Conservation (phyloP, 179 eudicot species). For the Beta corolliflora region DNA sequence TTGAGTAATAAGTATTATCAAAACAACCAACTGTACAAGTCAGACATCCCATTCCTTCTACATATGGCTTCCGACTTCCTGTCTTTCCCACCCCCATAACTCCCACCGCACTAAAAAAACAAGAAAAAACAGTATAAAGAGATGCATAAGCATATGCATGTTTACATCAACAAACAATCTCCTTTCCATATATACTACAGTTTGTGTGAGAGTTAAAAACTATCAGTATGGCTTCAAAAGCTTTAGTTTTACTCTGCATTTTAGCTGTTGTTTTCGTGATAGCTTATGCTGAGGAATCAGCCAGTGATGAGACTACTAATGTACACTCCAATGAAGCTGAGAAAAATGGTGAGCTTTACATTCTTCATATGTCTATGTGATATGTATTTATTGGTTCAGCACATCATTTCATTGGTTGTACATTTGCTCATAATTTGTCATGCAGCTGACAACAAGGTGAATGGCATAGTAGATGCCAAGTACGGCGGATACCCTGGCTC, state of each 20-base stretch:
- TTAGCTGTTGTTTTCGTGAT: background rate
- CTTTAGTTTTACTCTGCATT: background rate
- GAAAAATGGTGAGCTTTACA: background rate
- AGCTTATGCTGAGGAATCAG: background rate
- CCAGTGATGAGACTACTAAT: background rate
- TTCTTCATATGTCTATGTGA: background rate
- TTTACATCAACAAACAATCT: background rate
- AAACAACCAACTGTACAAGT: background rate
- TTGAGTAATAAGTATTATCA: background rate
- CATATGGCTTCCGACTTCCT: background rate
- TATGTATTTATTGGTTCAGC: too few relatives aligned
- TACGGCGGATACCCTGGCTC: background rate
- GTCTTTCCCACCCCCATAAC: background rate
- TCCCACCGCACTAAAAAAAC: background rate
- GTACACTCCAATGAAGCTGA: background rate
- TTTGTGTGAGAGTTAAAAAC: background rate
- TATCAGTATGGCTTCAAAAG: background rate
- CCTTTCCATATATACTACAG: too few relatives aligned
- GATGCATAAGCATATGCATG: background rate
- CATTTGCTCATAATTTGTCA: background rate
- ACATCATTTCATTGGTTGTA: too few relatives aligned
- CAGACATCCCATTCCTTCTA: background rate
- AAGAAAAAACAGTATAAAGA: background rate
- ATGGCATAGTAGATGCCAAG: slow-evolving; percentile 2
- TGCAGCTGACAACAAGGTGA: slow-evolving; percentile 4